Evolutionary conservation across 1,139 yeast genomes (phyloP).

Genomic region (Magnusiomyces magnusii): DNA sequence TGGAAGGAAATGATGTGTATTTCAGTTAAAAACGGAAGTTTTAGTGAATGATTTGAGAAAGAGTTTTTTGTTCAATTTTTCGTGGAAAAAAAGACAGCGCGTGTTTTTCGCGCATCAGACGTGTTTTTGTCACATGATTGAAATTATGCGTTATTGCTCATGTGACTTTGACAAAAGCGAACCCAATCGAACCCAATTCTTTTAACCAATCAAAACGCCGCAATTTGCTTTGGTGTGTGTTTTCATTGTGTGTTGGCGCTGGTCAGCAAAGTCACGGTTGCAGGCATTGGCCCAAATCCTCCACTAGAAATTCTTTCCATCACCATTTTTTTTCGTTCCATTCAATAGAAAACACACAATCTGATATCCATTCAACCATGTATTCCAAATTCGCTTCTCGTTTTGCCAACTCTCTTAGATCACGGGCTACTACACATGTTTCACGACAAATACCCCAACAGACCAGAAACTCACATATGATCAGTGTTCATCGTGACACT

Average conservation of each 20-base stretch:
- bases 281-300: neutral
- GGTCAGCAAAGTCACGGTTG: neutral
- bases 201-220: neutral
- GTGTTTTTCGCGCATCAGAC: neutral
- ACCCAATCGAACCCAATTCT: too few relatives aligned
- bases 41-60: neutral
- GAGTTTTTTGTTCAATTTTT: neutral
- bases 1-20: neutral
- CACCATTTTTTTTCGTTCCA: neutral
- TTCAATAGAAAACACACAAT: neutral
- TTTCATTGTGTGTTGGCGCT: too few relatives aligned
- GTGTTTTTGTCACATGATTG: too few relatives aligned
- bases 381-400: neutral
- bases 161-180: too few relatives aligned
- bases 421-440: neutral
- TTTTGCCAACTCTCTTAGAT: neutral
- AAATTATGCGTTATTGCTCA: too few relatives aligned
- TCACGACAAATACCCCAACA: neutral
- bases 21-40: neutral
- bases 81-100: neutral
- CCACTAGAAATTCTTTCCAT: neutral
- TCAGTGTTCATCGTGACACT: constrained; percentile 68
- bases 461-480: constrained; percentile 28
- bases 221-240: neutral
- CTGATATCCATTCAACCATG: neutral